Base-by-base conservation (phyloP, 2,329 filamentous ascomycete species). In the Alternaria tenuissima region DNA sequence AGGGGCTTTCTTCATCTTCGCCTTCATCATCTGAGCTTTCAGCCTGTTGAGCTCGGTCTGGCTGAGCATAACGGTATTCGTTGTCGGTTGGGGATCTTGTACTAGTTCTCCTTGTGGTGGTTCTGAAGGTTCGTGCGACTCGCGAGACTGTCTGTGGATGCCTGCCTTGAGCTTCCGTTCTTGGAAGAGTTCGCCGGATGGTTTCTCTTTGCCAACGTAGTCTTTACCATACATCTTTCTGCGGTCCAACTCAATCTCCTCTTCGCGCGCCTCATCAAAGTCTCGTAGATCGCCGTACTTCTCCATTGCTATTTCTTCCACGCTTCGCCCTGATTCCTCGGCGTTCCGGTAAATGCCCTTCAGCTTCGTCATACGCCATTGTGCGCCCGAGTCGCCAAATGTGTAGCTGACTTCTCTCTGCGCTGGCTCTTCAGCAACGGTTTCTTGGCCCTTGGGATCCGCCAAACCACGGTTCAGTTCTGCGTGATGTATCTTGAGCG, bases 311-410 rank as follows among this genome's bases (percentile, higher is more conserved):
- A 98, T 83, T 1, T 96, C 92, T 7, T 98, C 94, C 0, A 96
- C 84, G 0, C 87, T 71, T n/a, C 85, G 85, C 0, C 89, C 89
- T 0, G 83, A 89, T 69, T 95, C 89, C 67, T 96, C 85, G 0
- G 93, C 92, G 55, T 89, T 86, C 26, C 87, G 86, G 77, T 96
- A 97, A 2, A 97, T 92, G 11, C 89, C 91, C 66, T 91, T 93
- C 32, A 99, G 86, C 78, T 94, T 97, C 6, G 91, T 96, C 94
- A 99, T 97, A 51, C 96, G 89, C 95, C 96, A 99, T 70, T 93
- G 88, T 14, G 94, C 94, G 0, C 95, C 94, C 7, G 87, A 81
- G 76, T 99, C 95, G 18, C 96, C 95, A 78, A 99, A 96, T 0
- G 82, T 91, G 75, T 98, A 99, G 59, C 87, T 83, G 8, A 96